Evolutionary conservation across 108 stramenopile genomes (phyloP).

Genomic region (Pseudonitzschia multiseries): DNA sequence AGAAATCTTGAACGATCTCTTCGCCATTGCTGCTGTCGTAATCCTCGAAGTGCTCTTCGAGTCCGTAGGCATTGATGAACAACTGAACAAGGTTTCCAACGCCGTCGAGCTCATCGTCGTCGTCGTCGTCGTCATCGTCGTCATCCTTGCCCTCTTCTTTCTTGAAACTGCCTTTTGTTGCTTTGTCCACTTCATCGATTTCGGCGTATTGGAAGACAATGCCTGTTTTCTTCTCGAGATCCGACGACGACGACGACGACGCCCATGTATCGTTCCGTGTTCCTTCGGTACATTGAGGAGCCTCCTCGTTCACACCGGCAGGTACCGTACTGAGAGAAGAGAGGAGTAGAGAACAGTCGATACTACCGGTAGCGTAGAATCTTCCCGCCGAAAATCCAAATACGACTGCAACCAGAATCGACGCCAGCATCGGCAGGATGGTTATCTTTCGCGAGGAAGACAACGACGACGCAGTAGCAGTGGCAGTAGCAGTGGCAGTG

Average conservation of each 20-base stretch:
- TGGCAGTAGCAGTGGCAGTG: too few relatives aligned
- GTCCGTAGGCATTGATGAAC: background rate
- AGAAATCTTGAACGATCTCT: background rate
- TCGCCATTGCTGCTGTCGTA: background rate
- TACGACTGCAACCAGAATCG: background rate
- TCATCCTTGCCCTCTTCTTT: background rate
- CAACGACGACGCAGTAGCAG: too few relatives aligned
- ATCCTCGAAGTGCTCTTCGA: conserved; percentile 3
- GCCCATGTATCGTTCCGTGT: background rate
- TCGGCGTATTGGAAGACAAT: background rate
- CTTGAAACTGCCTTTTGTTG: background rate
- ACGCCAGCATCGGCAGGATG: background rate
- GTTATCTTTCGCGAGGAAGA: background rate
- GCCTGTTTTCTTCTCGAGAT: background rate
- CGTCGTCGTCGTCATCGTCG: background rate
- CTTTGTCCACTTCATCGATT: background rate
- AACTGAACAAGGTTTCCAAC: conserved; percentile 2
- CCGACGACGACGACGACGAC: background rate
- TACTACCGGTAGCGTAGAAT: background rate
- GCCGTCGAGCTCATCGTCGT: background rate
- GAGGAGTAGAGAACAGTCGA: background rate
- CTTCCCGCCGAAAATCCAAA: conserved; percentile 5
- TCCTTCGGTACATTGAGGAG: background rate
- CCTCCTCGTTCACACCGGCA: background rate
- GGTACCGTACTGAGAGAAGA: background rate